A percentile compares a stretch with the other conserved stretches of the same genome.
These are phyloP conservation scores for Phytopythium aichiense DNA, from an alignment of 352 stramenopile species.

Conservation along the genomic window DNA sequence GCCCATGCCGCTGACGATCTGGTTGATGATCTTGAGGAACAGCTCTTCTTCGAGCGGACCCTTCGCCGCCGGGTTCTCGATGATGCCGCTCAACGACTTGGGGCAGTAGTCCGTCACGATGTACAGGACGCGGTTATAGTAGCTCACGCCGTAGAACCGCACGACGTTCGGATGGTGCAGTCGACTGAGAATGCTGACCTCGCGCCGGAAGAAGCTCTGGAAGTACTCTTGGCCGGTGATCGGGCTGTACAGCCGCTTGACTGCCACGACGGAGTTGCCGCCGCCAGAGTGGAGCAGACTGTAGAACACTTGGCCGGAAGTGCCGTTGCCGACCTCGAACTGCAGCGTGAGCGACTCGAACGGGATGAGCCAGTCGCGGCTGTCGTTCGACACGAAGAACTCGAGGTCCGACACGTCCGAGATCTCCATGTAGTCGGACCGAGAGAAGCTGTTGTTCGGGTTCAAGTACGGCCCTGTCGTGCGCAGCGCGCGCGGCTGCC, in stretches of 20 bases:
- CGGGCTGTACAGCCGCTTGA: conserved; percentile 86
- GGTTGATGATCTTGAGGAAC: conserved; percentile 85
- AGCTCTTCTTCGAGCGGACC: conserved; percentile 61
- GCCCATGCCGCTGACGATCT: conserved; percentile 88
- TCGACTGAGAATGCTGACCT: conserved; percentile 84
- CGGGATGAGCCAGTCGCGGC: conserved; percentile 86
- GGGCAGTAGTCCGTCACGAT: conserved; percentile 90
- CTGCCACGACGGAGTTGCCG: conserved; percentile 79
- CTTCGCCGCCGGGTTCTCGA: conserved; percentile 71
- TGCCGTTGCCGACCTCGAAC: conserved; percentile 82
- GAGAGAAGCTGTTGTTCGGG: conserved; percentile 67
- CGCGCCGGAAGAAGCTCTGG: conserved; percentile 86
- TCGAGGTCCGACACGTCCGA: conserved; percentile 83
- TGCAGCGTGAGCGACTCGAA: conserved; percentile 87
- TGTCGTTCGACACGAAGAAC: conserved; percentile 86
- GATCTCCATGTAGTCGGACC: conserved; percentile 85
- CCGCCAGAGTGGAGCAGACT: conserved; percentile 80
- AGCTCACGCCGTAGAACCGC: conserved; percentile 88
- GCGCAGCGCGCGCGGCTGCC: conserved; percentile 50
- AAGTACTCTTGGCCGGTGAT: conserved; percentile 88
- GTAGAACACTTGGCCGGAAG: conserved; percentile 87
- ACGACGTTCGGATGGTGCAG: conserved; percentile 89
- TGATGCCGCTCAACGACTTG: conserved; percentile 73
- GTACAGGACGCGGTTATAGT: conserved; percentile 88
- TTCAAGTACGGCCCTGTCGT: conserved; percentile 31